Percentiles rank a stretch among this genome's conserved stretches.
These are phyloP conservation scores for Litchi chinensis DNA, from an alignment of 345 rosid genomes.

Conservation along the genomic window DNA sequence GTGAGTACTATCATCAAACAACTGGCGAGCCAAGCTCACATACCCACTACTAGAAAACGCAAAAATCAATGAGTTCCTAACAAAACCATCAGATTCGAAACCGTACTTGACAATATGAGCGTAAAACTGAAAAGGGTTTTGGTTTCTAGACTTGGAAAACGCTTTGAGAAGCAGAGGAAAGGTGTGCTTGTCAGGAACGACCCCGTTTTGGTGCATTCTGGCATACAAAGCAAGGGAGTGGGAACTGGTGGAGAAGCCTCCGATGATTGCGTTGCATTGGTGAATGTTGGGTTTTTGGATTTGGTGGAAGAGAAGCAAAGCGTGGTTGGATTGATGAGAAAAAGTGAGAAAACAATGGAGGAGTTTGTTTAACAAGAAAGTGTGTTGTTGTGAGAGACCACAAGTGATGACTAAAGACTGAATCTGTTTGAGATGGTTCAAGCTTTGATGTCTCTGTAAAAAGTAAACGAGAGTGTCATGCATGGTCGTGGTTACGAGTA, in stretches of 20 bases:
- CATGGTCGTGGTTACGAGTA: neutral
- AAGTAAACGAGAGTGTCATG: neutral
- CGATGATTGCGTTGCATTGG: slow-evolving; percentile 35
- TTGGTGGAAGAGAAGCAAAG: slow-evolving; percentile 13
- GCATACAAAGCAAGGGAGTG: slow-evolving; percentile 26
- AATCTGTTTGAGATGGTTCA: slow-evolving; percentile 14
- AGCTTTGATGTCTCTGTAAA: neutral
- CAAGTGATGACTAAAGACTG: slow-evolving; percentile 15
- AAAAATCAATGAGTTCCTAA: slow-evolving; percentile 36
- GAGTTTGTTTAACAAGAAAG: slow-evolving; percentile 14
- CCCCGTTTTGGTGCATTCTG: slow-evolving; percentile 30
- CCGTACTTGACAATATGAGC: slow-evolving; percentile 36
- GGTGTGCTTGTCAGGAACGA: slow-evolving; percentile 29
- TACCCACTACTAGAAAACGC: slow-evolving; percentile 26
- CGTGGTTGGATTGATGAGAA: neutral
- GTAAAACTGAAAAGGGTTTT: slow-evolving; percentile 29
- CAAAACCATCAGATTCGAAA: slow-evolving; percentile 32
- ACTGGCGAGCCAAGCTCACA: slow-evolving; percentile 19
- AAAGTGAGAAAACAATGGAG: neutral
- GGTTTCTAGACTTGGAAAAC: slow-evolving; percentile 22
- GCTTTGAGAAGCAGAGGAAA: slow-evolving; percentile 41
- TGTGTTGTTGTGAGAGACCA: slow-evolving; percentile 9
- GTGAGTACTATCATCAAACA: slow-evolving; percentile 34
- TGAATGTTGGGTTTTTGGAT: neutral
- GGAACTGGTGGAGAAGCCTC: slow-evolving; percentile 28